These are phyloP conservation scores for Theileria equi DNA, from an alignment of 169 alveolate genomes.

Conservation along the genomic window DNA sequence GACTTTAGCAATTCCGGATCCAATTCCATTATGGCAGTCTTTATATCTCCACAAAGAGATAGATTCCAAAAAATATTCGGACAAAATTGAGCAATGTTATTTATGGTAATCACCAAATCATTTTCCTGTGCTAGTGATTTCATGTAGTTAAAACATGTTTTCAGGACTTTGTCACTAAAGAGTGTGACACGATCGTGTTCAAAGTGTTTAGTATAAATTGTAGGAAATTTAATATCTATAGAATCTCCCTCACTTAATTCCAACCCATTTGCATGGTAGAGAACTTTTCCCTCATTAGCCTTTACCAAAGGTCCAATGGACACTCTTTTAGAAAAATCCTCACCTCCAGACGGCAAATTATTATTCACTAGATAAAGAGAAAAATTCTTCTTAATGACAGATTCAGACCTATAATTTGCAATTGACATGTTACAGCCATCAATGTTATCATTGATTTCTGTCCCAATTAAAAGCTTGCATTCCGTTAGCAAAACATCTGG, in stretches of 20 bases:
- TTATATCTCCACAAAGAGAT: conserved; percentile 38
- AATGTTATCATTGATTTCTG: background rate
- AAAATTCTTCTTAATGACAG: conserved; percentile 17
- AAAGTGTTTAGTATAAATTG: conserved; percentile 11
- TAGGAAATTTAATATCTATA: conserved; percentile 31
- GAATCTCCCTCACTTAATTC: conserved; percentile 22
- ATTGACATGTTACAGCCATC: conserved; percentile 3
- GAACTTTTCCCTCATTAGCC: background rate
- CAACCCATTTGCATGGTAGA: conserved; percentile 8
- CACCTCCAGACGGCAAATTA: background rate
- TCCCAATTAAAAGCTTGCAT: conserved; percentile 17
- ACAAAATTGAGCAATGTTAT: conserved; percentile 54
- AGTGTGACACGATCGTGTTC: conserved; percentile 48
- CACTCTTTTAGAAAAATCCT: background rate
- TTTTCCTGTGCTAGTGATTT: conserved; percentile 7
- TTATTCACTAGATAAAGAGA: background rate
- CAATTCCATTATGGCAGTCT: conserved; percentile 7
- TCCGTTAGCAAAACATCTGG: conserved; percentile 26
- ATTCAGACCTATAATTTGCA: conserved; percentile 24
- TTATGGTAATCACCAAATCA: conserved; percentile 9
- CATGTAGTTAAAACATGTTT: conserved; percentile 17
- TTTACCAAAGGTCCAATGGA: background rate
- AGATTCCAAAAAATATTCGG: conserved; percentile 65
- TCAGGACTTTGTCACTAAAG: background rate
- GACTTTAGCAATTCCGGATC: conserved; percentile 32